These are phyloP conservation scores for Pestalotiopsis sp. DNA, from an alignment of 2,329 filamentous ascomycete genomes.

Conservation along the genomic window DNA sequence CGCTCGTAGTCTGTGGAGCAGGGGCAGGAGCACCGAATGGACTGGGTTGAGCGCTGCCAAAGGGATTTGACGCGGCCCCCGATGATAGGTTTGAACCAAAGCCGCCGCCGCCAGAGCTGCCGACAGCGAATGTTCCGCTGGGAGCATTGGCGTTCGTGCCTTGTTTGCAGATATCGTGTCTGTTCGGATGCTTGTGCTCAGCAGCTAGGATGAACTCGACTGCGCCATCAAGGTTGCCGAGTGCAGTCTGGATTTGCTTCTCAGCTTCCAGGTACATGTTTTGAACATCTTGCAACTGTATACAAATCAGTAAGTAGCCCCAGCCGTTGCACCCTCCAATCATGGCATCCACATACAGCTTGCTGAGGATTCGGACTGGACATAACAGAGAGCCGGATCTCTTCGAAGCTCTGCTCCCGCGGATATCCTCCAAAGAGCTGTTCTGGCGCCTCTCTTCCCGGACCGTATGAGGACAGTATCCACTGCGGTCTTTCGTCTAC, in stretches of 20 bases:
- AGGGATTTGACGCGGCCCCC: slow-evolving; percentile 41
- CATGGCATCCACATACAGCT: slow-evolving; percentile 43
- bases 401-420: slow-evolving; percentile 87
- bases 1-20: slow-evolving; percentile 26
- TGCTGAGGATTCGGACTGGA: slow-evolving; percentile 34
- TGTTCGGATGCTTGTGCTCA: slow-evolving; percentile 75
- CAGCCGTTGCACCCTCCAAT: neutral
- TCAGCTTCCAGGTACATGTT: slow-evolving; percentile 66
- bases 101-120: slow-evolving; percentile 25
- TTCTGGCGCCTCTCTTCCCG: slow-evolving; percentile 73
- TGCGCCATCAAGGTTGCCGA: slow-evolving; percentile 73
- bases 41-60: slow-evolving; percentile 35
- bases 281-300: slow-evolving; percentile 62
- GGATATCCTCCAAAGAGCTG: slow-evolving; percentile 81
- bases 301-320: neutral
- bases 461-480: slow-evolving; percentile 86
- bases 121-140: slow-evolving; percentile 47
- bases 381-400: slow-evolving; percentile 78
- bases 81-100: slow-evolving; percentile 27
- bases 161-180: slow-evolving; percentile 64
- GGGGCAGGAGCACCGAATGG: slow-evolving; percentile 29
- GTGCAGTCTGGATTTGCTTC: slow-evolving; percentile 72
- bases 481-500: slow-evolving; percentile 75
- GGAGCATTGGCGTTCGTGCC: slow-evolving; percentile 44
- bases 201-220: slow-evolving; percentile 69